Evolutionary conservation across 2,329 filamentous ascomycete genomes (phyloP).

Genomic region (Samsoniella hepiali): DNA sequence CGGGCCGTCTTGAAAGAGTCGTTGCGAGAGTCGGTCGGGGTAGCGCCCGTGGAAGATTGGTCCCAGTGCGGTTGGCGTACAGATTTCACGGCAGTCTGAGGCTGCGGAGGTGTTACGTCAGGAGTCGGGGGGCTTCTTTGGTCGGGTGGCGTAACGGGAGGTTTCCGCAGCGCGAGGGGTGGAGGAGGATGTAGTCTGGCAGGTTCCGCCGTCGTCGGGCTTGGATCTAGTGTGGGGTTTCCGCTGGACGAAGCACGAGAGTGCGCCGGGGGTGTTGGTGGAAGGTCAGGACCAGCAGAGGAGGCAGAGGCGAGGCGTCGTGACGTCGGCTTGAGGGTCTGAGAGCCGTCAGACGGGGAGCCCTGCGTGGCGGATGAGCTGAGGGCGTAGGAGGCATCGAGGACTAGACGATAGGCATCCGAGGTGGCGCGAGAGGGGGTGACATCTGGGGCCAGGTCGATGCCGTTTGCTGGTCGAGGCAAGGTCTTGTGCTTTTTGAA

Average conservation of each 20-base stretch:
- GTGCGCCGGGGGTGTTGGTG: constrained; percentile 62
- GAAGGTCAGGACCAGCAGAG: constrained; percentile 44
- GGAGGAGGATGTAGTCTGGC: constrained; percentile 37
- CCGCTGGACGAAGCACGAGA: constrained; percentile 56
- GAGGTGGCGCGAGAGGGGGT: constrained; percentile 25
- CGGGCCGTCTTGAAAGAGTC: constrained; percentile 71
- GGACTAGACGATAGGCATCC: constrained; percentile 24
- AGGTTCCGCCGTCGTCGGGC: constrained; percentile 38
- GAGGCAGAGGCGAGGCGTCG: constrained; percentile 36
- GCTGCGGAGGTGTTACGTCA: constrained; percentile 68
- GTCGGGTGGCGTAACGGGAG: constrained; percentile 60
- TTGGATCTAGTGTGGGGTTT: constrained; percentile 43
- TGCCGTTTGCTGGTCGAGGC: constrained; percentile 34
- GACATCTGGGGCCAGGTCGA: constrained; percentile 22
- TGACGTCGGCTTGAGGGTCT: constrained; percentile 41
- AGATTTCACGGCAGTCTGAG: constrained; percentile 40
- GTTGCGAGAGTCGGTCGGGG: constrained; percentile 57
- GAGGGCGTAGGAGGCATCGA: constrained; percentile 29
- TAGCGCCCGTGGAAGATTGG: constrained; percentile 50
- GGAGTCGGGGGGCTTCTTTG: constrained; percentile 70
- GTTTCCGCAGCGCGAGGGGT: constrained; percentile 31
- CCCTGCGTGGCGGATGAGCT: constrained; percentile 22
- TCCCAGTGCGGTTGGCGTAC: constrained; percentile 48
- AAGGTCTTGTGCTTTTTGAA: constrained; percentile 48
- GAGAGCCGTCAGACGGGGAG: constrained; percentile 37